Evolutionary conservation across 306 rosid genomes (phyloP).

Genomic region (Malus asiatica): DNA sequence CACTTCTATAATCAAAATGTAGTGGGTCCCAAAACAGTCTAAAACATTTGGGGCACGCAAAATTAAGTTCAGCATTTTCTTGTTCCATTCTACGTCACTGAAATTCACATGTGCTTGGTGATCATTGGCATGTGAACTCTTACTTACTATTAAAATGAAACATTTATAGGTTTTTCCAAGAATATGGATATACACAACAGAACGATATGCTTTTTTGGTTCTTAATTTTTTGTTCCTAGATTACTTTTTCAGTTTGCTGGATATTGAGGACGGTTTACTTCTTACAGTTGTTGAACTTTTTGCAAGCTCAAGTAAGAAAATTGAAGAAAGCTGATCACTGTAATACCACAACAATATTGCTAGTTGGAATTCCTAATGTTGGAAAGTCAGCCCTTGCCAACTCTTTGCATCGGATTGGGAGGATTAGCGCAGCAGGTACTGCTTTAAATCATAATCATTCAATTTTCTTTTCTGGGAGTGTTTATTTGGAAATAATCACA

Average conservation of each 20-base stretch:
- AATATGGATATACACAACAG: not conserved
- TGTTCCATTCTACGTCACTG: not conserved
- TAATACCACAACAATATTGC: conserved; percentile 59
- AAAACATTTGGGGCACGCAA: not conserved
- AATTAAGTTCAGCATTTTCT: not conserved
- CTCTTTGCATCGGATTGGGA: conserved; percentile 78
- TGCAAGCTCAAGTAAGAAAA: conserved; percentile 58
- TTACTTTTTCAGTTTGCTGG: not conserved
- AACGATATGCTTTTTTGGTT: not conserved
- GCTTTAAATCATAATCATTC: not conserved
- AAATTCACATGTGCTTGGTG: not conserved
- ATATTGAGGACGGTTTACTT: conserved; percentile 2
- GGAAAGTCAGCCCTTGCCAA: conserved; percentile 89
- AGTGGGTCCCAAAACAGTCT: not conserved
- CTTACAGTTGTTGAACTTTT: conserved; percentile 61
- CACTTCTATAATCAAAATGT: not conserved
- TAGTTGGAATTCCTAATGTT: conserved; percentile 84
- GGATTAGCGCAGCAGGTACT: conserved; percentile 85
- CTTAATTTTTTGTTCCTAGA: not conserved
- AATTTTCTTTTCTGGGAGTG: not conserved
- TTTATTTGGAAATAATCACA: not conserved
- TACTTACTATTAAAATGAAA: not conserved
- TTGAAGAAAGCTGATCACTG: conserved; percentile 35
- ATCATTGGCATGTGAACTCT: not conserved
- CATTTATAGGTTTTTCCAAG: not conserved